Evolutionary conservation across 2,329 filamentous ascomycete species (phyloP).

Genomic region (Stemphylium beticola): DNA sequence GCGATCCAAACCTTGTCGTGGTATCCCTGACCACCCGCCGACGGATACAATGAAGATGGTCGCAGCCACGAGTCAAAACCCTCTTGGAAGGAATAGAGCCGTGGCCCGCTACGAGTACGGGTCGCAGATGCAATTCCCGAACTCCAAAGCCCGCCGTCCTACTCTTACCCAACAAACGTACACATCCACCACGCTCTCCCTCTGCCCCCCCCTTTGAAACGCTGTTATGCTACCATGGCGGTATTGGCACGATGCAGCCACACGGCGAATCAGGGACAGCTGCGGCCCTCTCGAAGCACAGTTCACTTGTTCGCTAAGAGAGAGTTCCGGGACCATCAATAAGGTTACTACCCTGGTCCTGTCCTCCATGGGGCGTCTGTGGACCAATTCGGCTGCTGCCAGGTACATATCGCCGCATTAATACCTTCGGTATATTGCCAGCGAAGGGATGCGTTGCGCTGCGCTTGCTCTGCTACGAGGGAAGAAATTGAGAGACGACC

Average conservation of each 20-base stretch:
- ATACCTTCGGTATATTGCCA: background rate
- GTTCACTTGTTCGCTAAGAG: conserved; percentile 16
- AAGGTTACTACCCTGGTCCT: background rate
- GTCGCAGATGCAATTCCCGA: background rate
- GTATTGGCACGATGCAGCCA: conserved; percentile 8
- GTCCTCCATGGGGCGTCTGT: conserved; percentile 7
- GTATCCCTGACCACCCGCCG: conserved; percentile 11
- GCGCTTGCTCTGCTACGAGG: too few relatives aligned
- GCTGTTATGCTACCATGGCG: too few relatives aligned
- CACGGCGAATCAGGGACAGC: conserved; percentile 1
- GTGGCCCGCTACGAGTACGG: background rate
- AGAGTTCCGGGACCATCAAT: conserved; percentile 6
- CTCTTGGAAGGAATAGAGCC: background rate
- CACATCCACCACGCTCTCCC: too few relatives aligned
- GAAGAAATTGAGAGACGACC: too few relatives aligned
- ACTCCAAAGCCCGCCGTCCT: background rate
- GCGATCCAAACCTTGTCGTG: conserved; percentile 14
- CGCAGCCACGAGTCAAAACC: conserved; percentile 11
- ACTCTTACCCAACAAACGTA: background rate
- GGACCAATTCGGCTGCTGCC: background rate
- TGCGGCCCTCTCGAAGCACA: background rate
- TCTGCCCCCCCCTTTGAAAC: too few relatives aligned
- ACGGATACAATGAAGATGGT: conserved; percentile 1
- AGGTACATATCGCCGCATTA: background rate
- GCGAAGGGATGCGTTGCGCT: too few relatives aligned